These are phyloP conservation scores for Citrus australasica DNA, from an alignment of 345 rosid genomes.

Conservation along the genomic window DNA sequence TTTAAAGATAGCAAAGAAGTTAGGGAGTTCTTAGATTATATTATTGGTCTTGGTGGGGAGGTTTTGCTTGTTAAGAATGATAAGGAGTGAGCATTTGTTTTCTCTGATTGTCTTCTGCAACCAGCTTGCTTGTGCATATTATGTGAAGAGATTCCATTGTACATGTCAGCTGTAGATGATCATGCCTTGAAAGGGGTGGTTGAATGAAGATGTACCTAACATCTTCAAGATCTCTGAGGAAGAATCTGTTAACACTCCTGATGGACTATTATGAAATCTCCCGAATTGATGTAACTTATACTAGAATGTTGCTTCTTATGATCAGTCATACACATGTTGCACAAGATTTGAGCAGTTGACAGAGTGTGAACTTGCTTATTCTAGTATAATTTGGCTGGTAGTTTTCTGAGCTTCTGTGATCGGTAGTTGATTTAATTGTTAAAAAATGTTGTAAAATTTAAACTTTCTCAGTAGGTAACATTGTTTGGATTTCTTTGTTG, in stretches of 20 bases:
- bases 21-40: conserved; percentile 52
- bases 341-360: not conserved
- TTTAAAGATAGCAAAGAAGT: conserved; percentile 49
- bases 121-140: not conserved
- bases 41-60: conserved; percentile 53
- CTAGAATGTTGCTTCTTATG: not conserved
- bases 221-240: not conserved
- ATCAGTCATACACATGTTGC: not conserved
- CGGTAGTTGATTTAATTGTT: not conserved
- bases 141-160: not conserved
- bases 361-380: not conserved
- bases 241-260: not conserved
- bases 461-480: not conserved
- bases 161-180: not conserved
- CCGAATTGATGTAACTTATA: not conserved
- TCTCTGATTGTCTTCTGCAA: not conserved
- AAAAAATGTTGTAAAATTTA: not conserved
- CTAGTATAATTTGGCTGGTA: not conserved
- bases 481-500: not conserved
- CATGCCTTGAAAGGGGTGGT: not conserved
- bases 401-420: not conserved
- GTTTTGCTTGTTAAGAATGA: conserved; percentile 64
- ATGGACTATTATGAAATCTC: not conserved
- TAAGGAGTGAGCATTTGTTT: conserved; percentile 26
- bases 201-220: not conserved